Evolutionary conservation across 2,329 filamentous ascomycete species (phyloP).

Genomic region (Aspergillus arachidicola): DNA sequence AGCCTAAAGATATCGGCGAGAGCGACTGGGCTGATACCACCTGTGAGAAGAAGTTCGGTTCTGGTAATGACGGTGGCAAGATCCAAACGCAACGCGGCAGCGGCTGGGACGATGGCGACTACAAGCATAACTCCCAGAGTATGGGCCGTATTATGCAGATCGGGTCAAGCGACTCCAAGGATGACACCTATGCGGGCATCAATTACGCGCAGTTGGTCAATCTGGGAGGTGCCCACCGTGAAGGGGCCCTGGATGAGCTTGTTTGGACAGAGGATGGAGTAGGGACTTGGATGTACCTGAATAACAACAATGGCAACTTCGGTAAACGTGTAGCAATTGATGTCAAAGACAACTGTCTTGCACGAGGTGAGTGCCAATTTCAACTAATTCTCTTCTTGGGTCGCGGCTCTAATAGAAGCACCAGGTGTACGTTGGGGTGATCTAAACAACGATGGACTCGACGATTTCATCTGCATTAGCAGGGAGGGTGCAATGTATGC

Average conservation of each 20-base stretch:
- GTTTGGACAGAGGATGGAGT: not conserved
- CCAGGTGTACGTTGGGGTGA: not conserved
- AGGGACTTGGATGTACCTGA: not conserved
- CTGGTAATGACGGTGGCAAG: not conserved
- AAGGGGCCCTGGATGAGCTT: not conserved
- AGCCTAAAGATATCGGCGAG: not conserved
- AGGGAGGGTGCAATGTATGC: not conserved
- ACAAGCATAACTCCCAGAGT: not conserved
- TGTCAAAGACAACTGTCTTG: not conserved
- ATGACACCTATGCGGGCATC: not conserved
- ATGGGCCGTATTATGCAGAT: not conserved
- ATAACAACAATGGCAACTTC: not conserved
- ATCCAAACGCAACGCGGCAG: not conserved
- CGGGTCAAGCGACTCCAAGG: not conserved
- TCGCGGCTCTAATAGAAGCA: not conserved
- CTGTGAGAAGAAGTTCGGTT: not conserved
- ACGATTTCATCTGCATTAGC: conserved; percentile 1
- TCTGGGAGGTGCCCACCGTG: not conserved
- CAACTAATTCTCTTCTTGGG: not conserved
- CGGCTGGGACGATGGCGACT: not conserved
- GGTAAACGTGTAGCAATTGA: not conserved
- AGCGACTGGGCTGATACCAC: not conserved
- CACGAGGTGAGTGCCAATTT: not conserved
- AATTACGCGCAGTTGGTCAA: not conserved
- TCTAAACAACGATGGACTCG: not conserved